Evolutionary conservation across 23 red algal genomes (phyloP).

Genomic region (Pyropia yezoensis): DNA sequence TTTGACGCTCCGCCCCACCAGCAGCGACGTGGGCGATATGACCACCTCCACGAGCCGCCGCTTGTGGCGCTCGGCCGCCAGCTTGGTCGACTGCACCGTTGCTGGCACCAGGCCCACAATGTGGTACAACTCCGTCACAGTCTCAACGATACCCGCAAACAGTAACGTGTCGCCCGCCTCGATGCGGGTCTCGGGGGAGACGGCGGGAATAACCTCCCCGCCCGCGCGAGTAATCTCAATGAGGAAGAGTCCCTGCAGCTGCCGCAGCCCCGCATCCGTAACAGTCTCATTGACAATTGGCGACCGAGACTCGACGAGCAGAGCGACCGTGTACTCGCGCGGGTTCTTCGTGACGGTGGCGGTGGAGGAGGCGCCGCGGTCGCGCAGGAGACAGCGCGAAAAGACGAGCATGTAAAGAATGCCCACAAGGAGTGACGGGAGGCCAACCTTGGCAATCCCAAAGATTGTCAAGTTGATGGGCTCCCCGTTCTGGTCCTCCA

Average conservation of each 20-base stretch:
- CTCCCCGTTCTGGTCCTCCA: constrained; percentile 26
- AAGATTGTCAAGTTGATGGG: constrained; percentile 45
- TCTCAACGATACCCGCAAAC: constrained; percentile 59
- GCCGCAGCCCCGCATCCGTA: constrained; percentile 54
- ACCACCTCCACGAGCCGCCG: constrained; percentile 49
- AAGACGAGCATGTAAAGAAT: constrained; percentile 41
- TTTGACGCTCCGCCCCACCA: constrained; percentile 26
- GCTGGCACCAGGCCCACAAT: constrained; percentile 63
- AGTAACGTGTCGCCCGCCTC: constrained; percentile 39
- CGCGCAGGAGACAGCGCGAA: constrained; percentile 36
- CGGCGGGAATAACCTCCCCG: constrained; percentile 46
- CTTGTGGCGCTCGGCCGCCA: constrained; percentile 18
- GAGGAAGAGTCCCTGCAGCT: constrained; percentile 55
- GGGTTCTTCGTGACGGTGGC: constrained; percentile 45
- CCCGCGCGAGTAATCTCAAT: constrained; percentile 51
- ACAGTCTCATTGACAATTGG: constrained; percentile 63
- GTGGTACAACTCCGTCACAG: constrained; percentile 62
- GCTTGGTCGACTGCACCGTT: constrained; percentile 48
- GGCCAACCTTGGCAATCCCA: constrained; percentile 28
- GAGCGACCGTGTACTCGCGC: constrained; percentile 69
- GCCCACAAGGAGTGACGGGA: constrained; percentile 10
- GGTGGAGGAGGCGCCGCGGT: constrained; percentile 22
- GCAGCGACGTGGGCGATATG: constrained; percentile 29
- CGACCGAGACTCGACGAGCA: constrained; percentile 22
- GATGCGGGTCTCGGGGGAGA: constrained; percentile 35